Evolutionary conservation across 108 stramenopile species (phyloP).

Genomic region (Pseudonitzschia delicatissima): DNA sequence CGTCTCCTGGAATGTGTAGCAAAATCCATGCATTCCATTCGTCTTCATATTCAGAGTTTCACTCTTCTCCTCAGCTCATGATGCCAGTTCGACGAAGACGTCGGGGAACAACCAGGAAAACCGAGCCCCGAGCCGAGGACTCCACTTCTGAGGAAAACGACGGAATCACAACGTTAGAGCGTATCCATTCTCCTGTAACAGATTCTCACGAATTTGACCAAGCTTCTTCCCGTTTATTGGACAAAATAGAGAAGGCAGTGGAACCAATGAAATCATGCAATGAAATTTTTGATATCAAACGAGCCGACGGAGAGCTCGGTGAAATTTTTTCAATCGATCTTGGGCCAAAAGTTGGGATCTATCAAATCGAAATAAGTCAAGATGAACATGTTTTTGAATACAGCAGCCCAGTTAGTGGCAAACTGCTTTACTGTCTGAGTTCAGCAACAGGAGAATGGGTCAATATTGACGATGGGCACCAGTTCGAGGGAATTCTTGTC

Average conservation of each 20-base stretch:
- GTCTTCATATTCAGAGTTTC: conserved; percentile 7
- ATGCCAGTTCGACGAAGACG: conserved; percentile 26
- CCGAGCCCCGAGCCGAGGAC: background rate
- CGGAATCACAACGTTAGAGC: conserved; percentile 12
- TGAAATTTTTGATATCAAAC: conserved; percentile 46
- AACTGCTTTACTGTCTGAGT: conserved; percentile 55
- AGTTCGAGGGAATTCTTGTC: conserved; percentile 71
- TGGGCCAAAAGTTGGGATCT: conserved; percentile 47
- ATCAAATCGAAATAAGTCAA: conserved; percentile 41
- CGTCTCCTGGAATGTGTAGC: background rate
- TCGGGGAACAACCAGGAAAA: background rate
- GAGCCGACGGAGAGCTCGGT: conserved; percentile 36
- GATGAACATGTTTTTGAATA: conserved; percentile 42
- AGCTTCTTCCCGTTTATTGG: conserved; percentile 45
- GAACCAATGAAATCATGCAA: conserved; percentile 60
- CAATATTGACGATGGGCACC: conserved; percentile 66
- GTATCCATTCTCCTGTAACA: conserved; percentile 12
- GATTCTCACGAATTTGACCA: conserved; percentile 38
- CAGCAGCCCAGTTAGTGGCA: conserved; percentile 69
- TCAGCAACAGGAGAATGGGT: conserved; percentile 62
- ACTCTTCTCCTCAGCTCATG: conserved; percentile 5
- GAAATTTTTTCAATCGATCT: conserved; percentile 54
- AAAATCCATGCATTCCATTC: background rate
- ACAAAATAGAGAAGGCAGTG: conserved; percentile 54
- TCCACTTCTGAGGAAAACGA: conserved; percentile 2